Evolutionary conservation across 306 rosid species (phyloP).

Genomic region (Medicago arabica): DNA sequence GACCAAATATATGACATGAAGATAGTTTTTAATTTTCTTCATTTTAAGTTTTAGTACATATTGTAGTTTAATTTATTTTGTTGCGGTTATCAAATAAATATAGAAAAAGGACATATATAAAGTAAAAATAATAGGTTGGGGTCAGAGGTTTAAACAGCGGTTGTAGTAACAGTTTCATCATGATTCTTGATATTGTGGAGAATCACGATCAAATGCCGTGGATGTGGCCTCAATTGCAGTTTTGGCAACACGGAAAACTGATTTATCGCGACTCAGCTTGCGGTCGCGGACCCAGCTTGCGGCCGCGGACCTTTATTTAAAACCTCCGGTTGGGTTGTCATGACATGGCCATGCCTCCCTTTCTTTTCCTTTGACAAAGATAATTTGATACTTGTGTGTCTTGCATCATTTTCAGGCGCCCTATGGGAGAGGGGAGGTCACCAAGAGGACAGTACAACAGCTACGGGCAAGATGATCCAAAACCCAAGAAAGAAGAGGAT

Average conservation of each 20-base stretch:
- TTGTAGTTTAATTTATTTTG: not conserved
- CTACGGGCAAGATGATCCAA: slow-evolving; percentile 41
- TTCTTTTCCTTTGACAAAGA: not conserved
- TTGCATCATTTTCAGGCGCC: slow-evolving; percentile 47
- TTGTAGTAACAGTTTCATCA: not conserved
- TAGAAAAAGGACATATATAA: not conserved
- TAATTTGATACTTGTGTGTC: slow-evolving; percentile 19
- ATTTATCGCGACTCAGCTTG: not conserved
- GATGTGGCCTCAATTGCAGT: not conserved
- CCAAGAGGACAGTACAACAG: slow-evolving; percentile 13
- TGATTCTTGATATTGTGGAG: not conserved
- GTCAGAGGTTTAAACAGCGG: not conserved
- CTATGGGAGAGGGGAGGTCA: not conserved
- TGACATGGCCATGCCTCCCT: slow-evolving; percentile 6
- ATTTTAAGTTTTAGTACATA: not conserved
- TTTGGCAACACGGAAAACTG: not conserved
- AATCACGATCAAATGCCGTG: not conserved
- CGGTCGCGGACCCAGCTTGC: too few species aligned
- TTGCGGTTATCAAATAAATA: not conserved
- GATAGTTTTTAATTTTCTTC: not conserved
- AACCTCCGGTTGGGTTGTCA: not conserved
- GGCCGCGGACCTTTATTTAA: not conserved
- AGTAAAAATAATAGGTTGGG: not conserved
- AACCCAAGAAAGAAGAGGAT: slow-evolving; percentile 65
- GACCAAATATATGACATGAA: not conserved